Percentiles rank a stretch among this genome's conserved stretches.
These are phyloP conservation scores for Phaeodactylum tricornutum DNA, from an alignment of 108 stramenopile species.

Conservation along the genomic window DNA sequence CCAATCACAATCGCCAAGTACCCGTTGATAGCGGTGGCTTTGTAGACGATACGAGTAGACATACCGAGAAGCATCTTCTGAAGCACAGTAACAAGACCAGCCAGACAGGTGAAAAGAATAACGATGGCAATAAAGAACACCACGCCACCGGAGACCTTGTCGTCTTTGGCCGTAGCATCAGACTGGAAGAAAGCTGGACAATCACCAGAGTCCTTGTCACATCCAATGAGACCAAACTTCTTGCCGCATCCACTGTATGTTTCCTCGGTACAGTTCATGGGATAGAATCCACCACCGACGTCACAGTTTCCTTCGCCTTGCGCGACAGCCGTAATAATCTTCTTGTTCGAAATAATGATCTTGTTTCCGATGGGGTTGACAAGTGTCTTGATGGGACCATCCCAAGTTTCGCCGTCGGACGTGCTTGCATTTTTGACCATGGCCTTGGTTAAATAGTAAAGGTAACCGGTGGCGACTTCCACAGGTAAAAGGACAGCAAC, in stretches of 20 bases:
- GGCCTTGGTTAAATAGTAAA: constrained; percentile 45
- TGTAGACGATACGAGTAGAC: constrained; percentile 45
- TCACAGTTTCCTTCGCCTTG: constrained; percentile 30
- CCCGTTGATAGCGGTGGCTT: constrained; percentile 61
- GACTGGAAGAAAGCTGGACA: constrained; percentile 78
- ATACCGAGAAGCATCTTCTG: constrained; percentile 52
- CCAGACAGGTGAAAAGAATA: constrained; percentile 62
- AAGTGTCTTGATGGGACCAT: constrained; percentile 67
- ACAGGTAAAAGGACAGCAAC: constrained; percentile 70
- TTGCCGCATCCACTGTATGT: constrained; percentile 34
- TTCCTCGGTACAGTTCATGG: constrained; percentile 36
- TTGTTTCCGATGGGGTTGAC: constrained; percentile 48
- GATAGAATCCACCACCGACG: constrained; percentile 64
- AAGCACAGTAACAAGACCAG: constrained; percentile 65
- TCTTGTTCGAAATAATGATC: constrained; percentile 70
- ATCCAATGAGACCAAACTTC: constrained; percentile 58
- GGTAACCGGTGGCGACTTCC: constrained; percentile 49
- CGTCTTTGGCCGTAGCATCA: constrained; percentile 46
- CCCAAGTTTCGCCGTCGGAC: constrained; percentile 53
- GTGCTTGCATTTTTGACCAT: constrained; percentile 30
- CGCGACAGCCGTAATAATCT: constrained; percentile 61
- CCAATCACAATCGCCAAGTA: constrained; percentile 65
- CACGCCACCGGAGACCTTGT: constrained; percentile 55
- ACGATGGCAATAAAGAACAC: constrained; percentile 55
- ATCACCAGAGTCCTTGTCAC: constrained; percentile 32